phyloP scores from a whole-genome alignment of 768 basidiomycete species.

The Leucogyrophana mollusca region DNA sequence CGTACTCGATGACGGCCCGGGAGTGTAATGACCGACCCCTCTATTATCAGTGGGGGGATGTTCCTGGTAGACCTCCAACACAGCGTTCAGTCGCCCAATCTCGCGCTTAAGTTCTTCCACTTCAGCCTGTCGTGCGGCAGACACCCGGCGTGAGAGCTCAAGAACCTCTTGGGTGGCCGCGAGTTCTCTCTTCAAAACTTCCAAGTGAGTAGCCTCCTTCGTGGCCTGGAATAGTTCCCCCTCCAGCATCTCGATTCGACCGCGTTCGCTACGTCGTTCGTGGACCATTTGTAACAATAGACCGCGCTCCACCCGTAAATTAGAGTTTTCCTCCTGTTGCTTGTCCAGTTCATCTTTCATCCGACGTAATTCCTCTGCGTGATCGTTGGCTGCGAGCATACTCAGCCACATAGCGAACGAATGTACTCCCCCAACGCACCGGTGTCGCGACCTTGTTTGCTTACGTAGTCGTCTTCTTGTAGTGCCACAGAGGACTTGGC shows the following conservation, averaged over 20 bases:
- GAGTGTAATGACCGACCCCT: no score
- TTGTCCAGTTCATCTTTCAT: slow-evolving; percentile 89
- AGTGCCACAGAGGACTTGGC: no score
- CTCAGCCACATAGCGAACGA: no score
- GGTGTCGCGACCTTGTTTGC: no score
- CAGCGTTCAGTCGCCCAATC: slow-evolving; percentile 63
- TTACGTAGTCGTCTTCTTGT: no score
- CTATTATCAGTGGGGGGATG: no score
- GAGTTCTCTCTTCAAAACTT: slow-evolving; percentile 69
- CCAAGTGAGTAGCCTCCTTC: slow-evolving; percentile 60
- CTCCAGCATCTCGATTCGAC: slow-evolving; percentile 68
- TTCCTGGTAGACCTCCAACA: no score
- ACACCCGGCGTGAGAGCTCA: slow-evolving; percentile 63
- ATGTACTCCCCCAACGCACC: no score
- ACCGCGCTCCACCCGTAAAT: slow-evolving; percentile 81
- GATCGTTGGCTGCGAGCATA: no score
- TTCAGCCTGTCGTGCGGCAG: slow-evolving; percentile 66
- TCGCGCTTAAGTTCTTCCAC: slow-evolving; percentile 74
- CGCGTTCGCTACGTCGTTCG: slow-evolving; percentile 61
- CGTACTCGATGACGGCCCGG: no score
- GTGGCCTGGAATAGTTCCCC: slow-evolving; percentile 65
- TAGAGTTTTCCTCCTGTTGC: slow-evolving; percentile 72
- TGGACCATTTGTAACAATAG: slow-evolving; percentile 55
- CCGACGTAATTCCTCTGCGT: no score
- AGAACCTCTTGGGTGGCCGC: slow-evolving; percentile 63